Evolutionary conservation across 352 stramenopile species (phyloP).

Genomic region (Phytophthora citricola): DNA sequence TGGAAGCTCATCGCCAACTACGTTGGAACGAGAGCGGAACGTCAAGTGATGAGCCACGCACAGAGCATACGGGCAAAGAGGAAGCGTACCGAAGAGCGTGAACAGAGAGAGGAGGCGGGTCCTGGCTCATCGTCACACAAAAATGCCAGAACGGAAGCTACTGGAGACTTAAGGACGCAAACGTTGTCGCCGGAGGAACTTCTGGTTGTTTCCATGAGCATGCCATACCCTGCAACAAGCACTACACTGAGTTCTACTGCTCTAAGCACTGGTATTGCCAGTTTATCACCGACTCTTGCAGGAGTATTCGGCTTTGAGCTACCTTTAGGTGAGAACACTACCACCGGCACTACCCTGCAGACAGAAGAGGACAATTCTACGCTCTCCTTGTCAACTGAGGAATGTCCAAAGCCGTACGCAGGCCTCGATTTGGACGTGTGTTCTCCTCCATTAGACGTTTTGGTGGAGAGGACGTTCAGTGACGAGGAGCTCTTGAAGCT

Average conservation of each 20-base stretch:
- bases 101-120: not conserved
- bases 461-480: conserved; percentile 4
- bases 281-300: conserved; percentile 1
- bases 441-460: conserved; percentile 7
- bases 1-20: conserved; percentile 22
- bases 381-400: not conserved
- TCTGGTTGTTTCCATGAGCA: conserved; percentile 12
- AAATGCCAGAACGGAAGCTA: too few relatives aligned
- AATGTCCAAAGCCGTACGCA: not conserved
- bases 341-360: not conserved
- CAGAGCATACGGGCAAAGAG: conserved; percentile 29
- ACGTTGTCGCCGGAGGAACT: conserved; percentile 8
- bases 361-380: not conserved
- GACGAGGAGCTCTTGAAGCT: conserved; percentile 14
- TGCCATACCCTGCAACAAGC: not conserved
- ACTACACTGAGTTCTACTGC: too few relatives aligned
- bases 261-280: not conserved
- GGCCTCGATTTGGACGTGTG: conserved; percentile 4
- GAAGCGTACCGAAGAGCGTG: conserved; percentile 13
- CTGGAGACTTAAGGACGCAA: not conserved
- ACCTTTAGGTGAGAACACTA: not conserved
- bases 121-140: not conserved
- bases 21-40: conserved; percentile 26
- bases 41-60: conserved; percentile 27
- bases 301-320: conserved; percentile 1